Conservation (phyloP, 2,329 filamentous ascomycete genomes). For the Sodiomyces alkalinus region DNA sequence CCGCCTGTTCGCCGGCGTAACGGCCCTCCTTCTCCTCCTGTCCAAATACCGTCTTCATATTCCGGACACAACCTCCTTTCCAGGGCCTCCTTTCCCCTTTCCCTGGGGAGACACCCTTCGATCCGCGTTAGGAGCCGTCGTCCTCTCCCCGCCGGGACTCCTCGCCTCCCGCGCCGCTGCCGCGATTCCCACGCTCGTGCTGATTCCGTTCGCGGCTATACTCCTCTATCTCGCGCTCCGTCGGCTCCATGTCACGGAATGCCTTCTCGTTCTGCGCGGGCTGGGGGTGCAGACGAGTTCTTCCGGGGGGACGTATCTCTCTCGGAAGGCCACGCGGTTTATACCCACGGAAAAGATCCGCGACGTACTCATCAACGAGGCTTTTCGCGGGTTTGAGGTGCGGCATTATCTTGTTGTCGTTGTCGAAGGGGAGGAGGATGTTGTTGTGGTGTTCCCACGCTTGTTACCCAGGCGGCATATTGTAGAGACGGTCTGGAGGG, state of each 20-base stretch:
- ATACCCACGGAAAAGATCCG: slow-evolving; percentile 88
- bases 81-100: no score
- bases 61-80: neutral
- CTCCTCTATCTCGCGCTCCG: slow-evolving; percentile 28
- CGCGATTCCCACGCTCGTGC: slow-evolving; percentile 21
- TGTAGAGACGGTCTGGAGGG: slow-evolving; percentile 82
- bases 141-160: slow-evolving; percentile 17
- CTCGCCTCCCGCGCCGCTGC: slow-evolving; percentile 16
- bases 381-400: slow-evolving; percentile 84
- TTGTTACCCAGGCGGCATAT: slow-evolving; percentile 60
- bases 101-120: slow-evolving; percentile 5
- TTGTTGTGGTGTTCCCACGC: slow-evolving; percentile 88
- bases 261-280: slow-evolving; percentile 72
- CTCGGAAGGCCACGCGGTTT: slow-evolving; percentile 31
- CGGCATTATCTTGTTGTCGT: slow-evolving; percentile 80
- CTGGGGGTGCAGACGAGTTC: slow-evolving; percentile 81
- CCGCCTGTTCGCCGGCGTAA: slow-evolving; percentile 24
- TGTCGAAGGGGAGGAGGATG: slow-evolving; percentile 72
- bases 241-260: slow-evolving; percentile 52
- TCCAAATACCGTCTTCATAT: slow-evolving; percentile 25
- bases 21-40: slow-evolving; percentile 27
- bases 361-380: slow-evolving; percentile 90
- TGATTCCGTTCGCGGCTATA: slow-evolving; percentile 19
- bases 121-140: slow-evolving; percentile 6
- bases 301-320: slow-evolving; percentile 51